A percentile compares a stretch with the other conserved stretches of the same genome.
phyloP scores from a whole-genome alignment of 2,329 filamentous ascomycete genomes.

The Lithohypha guttulata region DNA sequence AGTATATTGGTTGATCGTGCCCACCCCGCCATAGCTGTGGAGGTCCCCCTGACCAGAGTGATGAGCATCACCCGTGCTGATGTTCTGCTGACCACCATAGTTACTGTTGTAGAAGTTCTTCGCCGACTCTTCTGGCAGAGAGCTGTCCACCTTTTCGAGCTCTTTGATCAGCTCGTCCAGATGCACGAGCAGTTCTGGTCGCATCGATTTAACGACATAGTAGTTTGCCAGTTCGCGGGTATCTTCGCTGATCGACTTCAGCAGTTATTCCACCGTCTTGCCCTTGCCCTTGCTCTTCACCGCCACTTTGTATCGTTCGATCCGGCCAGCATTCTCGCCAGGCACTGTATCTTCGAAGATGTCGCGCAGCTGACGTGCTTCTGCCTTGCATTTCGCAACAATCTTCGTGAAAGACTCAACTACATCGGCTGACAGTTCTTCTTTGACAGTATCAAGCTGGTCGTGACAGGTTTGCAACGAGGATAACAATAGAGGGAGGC shows the following conservation, averaged over 20 bases:
- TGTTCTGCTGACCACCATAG: neutral
- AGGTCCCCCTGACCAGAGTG: neutral
- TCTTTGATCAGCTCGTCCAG: constrained; percentile 9
- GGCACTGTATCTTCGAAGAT: constrained; percentile 11
- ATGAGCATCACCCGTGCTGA: neutral
- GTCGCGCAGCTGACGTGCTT: constrained; percentile 1
- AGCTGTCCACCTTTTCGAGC: constrained; percentile 3
- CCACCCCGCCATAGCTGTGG: neutral
- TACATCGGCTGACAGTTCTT: constrained; percentile 5
- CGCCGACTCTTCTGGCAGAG: constrained; percentile 1
- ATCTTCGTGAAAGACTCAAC: constrained; percentile 3
- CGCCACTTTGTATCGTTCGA: constrained; percentile 9
- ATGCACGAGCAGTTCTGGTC: neutral
- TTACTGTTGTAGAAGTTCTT: constrained; percentile 2
- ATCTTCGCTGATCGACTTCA: constrained; percentile 10
- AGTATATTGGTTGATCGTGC: constrained; percentile 1
- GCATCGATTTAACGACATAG: constrained; percentile 5
- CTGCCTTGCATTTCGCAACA: constrained; percentile 1
- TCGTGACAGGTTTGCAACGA: constrained; percentile 8
- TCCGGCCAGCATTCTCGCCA: constrained; percentile 8
- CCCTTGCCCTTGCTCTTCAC: constrained; percentile 9
- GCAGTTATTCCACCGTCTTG: constrained; percentile 12
- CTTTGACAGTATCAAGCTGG: constrained; percentile 6
- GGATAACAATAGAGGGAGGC: constrained; percentile 8
- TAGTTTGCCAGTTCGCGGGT: constrained; percentile 6